Percentiles rank a stretch among this genome's conserved stretches.
Evolutionary conservation across 257 asterid genomes (phyloP).

Genomic region (Penstemon newberryi): DNA sequence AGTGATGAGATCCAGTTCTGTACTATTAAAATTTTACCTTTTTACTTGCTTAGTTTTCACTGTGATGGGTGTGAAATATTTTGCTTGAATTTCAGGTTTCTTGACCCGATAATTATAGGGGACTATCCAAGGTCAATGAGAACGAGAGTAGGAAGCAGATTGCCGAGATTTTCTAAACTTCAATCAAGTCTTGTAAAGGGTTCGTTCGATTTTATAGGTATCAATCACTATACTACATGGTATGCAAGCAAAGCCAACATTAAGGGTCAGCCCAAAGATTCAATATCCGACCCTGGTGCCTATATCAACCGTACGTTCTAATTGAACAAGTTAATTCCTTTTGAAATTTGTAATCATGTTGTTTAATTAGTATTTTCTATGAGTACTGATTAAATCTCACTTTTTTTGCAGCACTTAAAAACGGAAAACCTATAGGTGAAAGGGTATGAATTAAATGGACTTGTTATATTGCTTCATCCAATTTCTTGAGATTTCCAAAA

Average conservation of each 20-base stretch:
- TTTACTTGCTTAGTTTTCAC: neutral
- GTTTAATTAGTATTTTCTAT: neutral
- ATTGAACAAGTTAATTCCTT: neutral
- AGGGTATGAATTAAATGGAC: conserved; percentile 34
- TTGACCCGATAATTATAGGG: conserved; percentile 74
- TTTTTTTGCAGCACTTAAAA: conserved; percentile 41
- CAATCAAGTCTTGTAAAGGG: conserved; percentile 62
- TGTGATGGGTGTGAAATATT: neutral
- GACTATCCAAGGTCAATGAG: conserved; percentile 79
- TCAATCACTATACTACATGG: conserved; percentile 93
- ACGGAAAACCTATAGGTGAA: conserved; percentile 41
- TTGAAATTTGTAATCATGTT: neutral
- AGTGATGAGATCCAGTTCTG: no score
- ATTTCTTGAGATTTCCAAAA: neutral
- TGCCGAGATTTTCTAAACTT: conserved; percentile 54
- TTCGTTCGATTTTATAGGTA: conserved; percentile 78
- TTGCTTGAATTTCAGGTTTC: conserved; percentile 49
- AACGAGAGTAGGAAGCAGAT: conserved; percentile 53
- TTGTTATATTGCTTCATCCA: no score
- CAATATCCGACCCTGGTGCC: conserved; percentile 65
- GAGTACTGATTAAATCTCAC: neutral
- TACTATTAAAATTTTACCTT: neutral
- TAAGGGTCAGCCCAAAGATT: conserved; percentile 58
- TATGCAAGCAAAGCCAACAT: conserved; percentile 50
- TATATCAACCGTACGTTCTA: conserved; percentile 54